Base-by-base conservation (phyloP, 2,329 filamentous ascomycete genomes). In the Cladophialophora immunda region DNA sequence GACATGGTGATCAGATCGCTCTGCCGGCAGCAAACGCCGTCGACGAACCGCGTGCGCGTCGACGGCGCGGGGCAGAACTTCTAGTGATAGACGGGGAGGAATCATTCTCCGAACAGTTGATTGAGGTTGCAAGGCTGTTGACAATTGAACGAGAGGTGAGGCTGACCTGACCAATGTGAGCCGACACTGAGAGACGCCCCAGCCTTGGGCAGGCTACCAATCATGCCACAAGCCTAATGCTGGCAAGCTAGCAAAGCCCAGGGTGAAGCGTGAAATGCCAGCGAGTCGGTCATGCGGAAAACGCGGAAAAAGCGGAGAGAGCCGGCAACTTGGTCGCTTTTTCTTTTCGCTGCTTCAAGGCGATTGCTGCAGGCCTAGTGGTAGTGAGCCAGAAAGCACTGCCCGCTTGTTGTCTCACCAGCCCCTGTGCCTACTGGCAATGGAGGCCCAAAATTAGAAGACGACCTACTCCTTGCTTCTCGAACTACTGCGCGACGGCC, bases 361-460 rank as follows among this genome's bases (percentile, higher is more conserved):
- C 58, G 58, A 32, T 50, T 50, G 45, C 45, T 50, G 45, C 45
- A 50, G 45, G 45, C n/a, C n/a, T n/a, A n/a, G n/a, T n/a, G n/a
- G n/a, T n/a, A n/a, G n/a, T n/a, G n/a, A n/a, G n/a, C 11, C 22
- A 50, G 27, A 32, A 36, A 54, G 58, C 58, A 61, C 58, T 17
- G 58, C 58, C 58, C 22, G 22, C 58, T 54, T 22, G 2, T 61
- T 61, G 58, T 61, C 47, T 61, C 58, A 61, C 47, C 47, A 38
- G 17, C 22, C 11, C n/a, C 19, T 36, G 13, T 45, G 45, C 45
- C 32, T 61, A 29, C 30, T 36, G 50, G n/a, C 58, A 25, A 27
- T 41, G 15, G 30, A 29, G 15, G 30, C 1, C n/a, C 58, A 53
- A 61, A 61, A 61, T 53, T 61, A 61, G 58, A 54, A 54, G 58